phyloP scores from a whole-genome alignment of 108 stramenopile genomes.

The Skeletonema tropicum region DNA sequence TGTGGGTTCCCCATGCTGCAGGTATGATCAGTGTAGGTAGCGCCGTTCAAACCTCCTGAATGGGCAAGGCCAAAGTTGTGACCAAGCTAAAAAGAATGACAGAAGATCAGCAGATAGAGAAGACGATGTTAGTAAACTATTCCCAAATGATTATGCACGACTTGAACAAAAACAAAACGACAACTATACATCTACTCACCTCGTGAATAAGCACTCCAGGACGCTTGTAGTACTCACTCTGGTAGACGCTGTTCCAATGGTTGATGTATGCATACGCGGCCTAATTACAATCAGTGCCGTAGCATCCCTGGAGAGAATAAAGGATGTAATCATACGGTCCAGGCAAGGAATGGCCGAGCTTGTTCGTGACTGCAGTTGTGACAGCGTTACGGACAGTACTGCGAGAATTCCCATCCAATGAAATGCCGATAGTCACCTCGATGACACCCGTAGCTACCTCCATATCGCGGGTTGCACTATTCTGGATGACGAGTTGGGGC shows the following conservation, averaged over 20 bases:
- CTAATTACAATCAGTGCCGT: too few species aligned
- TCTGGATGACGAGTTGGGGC: too few species aligned
- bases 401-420: background rate
- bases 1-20: slow-evolving; percentile 41
- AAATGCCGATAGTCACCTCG: background rate
- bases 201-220: background rate
- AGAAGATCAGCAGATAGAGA: background rate
- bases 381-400: background rate
- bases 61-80: slow-evolving; percentile 24
- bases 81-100: background rate
- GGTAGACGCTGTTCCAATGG: background rate
- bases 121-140: background rate
- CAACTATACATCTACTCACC: background rate
- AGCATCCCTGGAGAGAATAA: too few species aligned
- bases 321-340: too few species aligned
- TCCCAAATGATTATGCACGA: background rate
- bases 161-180: background rate
- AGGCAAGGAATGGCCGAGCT: background rate
- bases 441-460: slow-evolving; percentile 1
- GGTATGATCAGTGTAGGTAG: slow-evolving; percentile 33
- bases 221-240: background rate
- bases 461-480: too few species aligned
- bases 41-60: slow-evolving; percentile 40
- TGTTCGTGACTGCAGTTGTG: background rate
- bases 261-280: too few species aligned